Base-by-base conservation (phyloP, 495 filamentous ascomycete species). In the Usnea hakonensis region DNA sequence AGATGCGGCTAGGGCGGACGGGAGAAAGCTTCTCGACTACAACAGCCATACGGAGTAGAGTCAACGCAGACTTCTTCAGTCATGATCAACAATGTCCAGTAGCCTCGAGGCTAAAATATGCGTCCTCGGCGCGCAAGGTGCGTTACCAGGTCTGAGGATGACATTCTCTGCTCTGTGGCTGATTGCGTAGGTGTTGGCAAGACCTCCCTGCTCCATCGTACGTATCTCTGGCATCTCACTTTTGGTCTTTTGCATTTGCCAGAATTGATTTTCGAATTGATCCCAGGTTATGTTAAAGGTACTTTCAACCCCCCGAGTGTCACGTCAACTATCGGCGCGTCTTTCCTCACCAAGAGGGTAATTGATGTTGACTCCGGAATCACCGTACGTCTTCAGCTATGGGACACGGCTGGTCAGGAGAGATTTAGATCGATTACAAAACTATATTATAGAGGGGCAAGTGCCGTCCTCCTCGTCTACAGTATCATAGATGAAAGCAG, bases 401-500 rank as follows among this genome's bases (percentile, higher is more conserved):
- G 92, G 90, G 89, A 95, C 68, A 95, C 90, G 64, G 94, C 93
- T 55, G 94, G 94, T 50, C 94, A 97, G 68, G 94, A 98, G 77
- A 85, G 94, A 16, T 98, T 97, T 72, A 87, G 94, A 61, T 88
- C 85, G 32, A 97, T 98, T 60, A 94, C 90, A 16, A 85, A 90
- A 33, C 84, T 97, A 37, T 98, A 98, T 75, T 98, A 98, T 76
- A 85, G 91, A 68, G 90, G 90, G 70, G 94, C 94, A 44, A 92
- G 96, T 72, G 94, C 93, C 30, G 93, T 89, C 65, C 87, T 98
- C 60, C 84, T 98, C 40, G 96, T 90, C 79, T 98, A 98, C 76
- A 87, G 88, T 75, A 95, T 98, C 68, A 95, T 92, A 43, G 86
- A 91, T 72, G 87, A 87, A 53, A 73, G 82, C 53, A 94, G 88